These are phyloP conservation scores for Adansonia madagascariensis DNA, from an alignment of 441 rosid species.

Conservation along the genomic window DNA sequence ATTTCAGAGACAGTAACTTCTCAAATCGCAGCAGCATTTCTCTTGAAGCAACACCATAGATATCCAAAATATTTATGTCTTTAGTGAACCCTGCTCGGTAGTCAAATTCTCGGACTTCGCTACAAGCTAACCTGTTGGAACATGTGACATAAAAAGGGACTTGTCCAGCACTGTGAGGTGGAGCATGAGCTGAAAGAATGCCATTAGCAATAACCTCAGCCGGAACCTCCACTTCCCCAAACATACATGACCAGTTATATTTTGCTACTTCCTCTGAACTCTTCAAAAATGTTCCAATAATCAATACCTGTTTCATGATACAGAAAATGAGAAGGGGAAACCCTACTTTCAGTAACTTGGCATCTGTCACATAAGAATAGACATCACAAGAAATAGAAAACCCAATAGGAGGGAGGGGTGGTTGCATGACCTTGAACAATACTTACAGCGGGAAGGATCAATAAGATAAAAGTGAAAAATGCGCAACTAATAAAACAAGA, in stretches of 20 bases:
- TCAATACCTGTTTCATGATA: constrained; percentile 57
- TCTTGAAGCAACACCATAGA: constrained; percentile 40
- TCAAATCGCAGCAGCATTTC: constrained; percentile 65
- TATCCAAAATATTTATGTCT: constrained; percentile 45
- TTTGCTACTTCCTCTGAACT: constrained; percentile 56
- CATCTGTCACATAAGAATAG: background rate
- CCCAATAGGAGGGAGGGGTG: background rate
- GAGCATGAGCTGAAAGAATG: constrained; percentile 73
- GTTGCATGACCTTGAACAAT: constrained; percentile 4
- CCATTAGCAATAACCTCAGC: constrained; percentile 85
- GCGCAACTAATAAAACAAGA: background rate
- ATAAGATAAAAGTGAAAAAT: constrained; percentile 3
- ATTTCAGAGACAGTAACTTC: constrained; percentile 53
- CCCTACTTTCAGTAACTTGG: background rate
- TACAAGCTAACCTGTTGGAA: constrained; percentile 89
- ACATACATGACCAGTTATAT: constrained; percentile 92
- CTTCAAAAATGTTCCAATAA: constrained; percentile 73
- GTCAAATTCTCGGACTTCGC: constrained; percentile 94
- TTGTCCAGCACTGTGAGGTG: constrained; percentile 64
- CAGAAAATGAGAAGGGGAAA: constrained; percentile 20
- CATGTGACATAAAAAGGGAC: constrained; percentile 92
- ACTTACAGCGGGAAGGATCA: background rate
- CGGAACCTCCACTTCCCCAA: constrained; percentile 96
- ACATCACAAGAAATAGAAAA: background rate
- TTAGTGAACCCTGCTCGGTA: constrained; percentile 50